phyloP scores from a whole-genome alignment of 352 stramenopile species.

The Phytopythium kandeliae region DNA sequence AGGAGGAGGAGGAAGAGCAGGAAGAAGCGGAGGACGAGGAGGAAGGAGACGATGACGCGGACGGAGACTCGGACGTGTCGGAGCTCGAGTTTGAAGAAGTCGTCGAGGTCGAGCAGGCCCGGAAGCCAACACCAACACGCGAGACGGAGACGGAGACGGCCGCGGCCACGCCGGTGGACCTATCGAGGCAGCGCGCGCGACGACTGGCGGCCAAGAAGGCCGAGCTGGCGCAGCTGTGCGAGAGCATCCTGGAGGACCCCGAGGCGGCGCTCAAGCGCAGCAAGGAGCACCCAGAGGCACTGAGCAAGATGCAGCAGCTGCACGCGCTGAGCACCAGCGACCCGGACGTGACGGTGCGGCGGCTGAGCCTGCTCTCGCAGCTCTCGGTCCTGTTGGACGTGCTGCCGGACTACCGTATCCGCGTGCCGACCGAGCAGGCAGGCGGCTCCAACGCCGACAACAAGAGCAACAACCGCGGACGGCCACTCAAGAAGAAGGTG shows the following conservation, averaged over 20 bases:
- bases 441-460: constrained; percentile 49
- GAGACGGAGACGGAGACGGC: constrained; percentile 3
- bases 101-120: constrained; percentile 18
- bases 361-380: constrained; percentile 90
- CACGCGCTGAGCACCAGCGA: constrained; percentile 57
- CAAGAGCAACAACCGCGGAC: constrained; percentile 81
- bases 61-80: constrained; percentile 64
- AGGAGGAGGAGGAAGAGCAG: constrained; percentile 30
- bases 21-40: constrained; percentile 32
- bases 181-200: constrained; percentile 57
- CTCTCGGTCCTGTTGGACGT: constrained; percentile 96
- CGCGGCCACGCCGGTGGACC: constrained; percentile 40
- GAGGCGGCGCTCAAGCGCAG: constrained; percentile 85
- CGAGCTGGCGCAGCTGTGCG: constrained; percentile 85
- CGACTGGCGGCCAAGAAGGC: constrained; percentile 82
- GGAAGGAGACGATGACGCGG: constrained; percentile 23
- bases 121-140: too few species aligned
- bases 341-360: constrained; percentile 66
- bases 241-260: constrained; percentile 83
- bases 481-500: constrained; percentile 82
- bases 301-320: constrained; percentile 80
- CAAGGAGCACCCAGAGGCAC: constrained; percentile 73
- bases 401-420: constrained; percentile 93
- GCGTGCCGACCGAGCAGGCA: constrained; percentile 82
- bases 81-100: constrained; percentile 84